Evolutionary conservation across 2,329 filamentous ascomycete genomes (phyloP), one percentile per base, ranked within the genome.

Genomic region (Epichloe sylvatica): DNA sequence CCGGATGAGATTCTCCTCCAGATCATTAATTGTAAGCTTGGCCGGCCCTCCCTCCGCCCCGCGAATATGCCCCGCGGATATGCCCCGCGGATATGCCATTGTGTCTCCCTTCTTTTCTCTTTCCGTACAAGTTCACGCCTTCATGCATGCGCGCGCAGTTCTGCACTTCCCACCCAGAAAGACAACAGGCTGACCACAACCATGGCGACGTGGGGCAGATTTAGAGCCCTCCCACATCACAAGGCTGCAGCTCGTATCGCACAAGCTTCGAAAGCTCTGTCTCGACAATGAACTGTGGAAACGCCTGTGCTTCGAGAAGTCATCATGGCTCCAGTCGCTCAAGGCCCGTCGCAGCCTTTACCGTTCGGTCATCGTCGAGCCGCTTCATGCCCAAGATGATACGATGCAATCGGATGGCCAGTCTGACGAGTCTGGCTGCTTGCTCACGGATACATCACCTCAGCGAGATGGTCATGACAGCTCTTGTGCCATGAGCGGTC

Each of bases 261-360:
- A 73, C 54, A 74, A 72, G 42, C 77, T 91, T 51, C 74, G 82
- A 30, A 65, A 70, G 33, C 70, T 92, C 40, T 83, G 79, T 38
- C 81, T 87, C 50, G 87, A 94, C 61, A 77, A 84, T 57, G 76
- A 73, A 38, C 70, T 91, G 36, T 96, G 90, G 90, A 83, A 84
- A 53, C 68, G 74, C 3, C 74, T 82, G 60, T 90, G 84, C 63
- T 87, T 92, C 62, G 73, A 81, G 36, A 71, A 80, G 51, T 91
- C 86, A 15, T 63, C 73, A 35, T 83, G 82, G 62, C 77, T 83
- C 58, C 74, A 78, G 34, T 68, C 72, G n/a, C 74, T 86, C 23
- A 74, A 73, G 51, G 59, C 55, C n/a, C 61, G 63, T 35, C 62
- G 62, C 30, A 55, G 52, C 21, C 59, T 76, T 9, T 60, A 51